A percentile compares a stretch with the other conserved stretches of the same genome.
phyloP scores from a whole-genome alignment of 140 eudicot genomes.

The Stevia rebaudiana region DNA sequence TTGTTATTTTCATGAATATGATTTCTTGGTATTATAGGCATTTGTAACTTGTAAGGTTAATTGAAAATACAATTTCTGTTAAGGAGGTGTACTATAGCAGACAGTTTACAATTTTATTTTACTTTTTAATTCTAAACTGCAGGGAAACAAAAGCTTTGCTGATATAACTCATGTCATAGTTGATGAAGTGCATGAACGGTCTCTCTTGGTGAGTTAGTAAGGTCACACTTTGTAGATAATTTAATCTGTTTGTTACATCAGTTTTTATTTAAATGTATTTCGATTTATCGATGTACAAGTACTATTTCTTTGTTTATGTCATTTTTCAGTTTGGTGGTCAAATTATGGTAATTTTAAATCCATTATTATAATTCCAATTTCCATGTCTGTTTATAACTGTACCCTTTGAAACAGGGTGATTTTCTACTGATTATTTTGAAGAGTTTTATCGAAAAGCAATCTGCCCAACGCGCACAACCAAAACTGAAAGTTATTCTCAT shows the following conservation, averaged over 20 bases:
- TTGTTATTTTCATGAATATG: background rate
- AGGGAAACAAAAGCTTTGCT: conserved; percentile 83
- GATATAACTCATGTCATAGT: conserved; percentile 93
- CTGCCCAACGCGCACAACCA: conserved; percentile 36
- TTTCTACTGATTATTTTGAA: conserved; percentile 82
- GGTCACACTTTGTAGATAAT: conserved; percentile 2
- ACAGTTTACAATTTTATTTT: background rate
- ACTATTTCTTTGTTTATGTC: conserved; percentile 8
- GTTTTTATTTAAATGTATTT: background rate
- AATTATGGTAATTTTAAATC: background rate
- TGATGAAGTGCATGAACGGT: conserved; percentile 97
- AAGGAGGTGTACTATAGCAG: conserved; percentile 14
- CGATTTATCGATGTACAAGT: background rate
- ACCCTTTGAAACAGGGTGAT: conserved; percentile 67
- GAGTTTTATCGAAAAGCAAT: conserved; percentile 80
- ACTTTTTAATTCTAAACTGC: conserved; percentile 25
- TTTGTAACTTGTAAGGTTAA: conserved; percentile 9
- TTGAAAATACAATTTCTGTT: background rate
- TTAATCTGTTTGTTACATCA: conserved; percentile 3
- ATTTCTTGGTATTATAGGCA: conserved; percentile 1
- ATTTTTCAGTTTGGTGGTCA: conserved; percentile 14
- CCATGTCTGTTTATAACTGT: conserved; percentile 5
- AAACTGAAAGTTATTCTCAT: conserved; percentile 86
- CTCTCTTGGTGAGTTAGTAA: conserved; percentile 80
- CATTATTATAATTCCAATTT: conserved; percentile 4